Conservation (phyloP, 1,284 basidiomycete genomes). For the Heterobasidion parviporum region DNA sequence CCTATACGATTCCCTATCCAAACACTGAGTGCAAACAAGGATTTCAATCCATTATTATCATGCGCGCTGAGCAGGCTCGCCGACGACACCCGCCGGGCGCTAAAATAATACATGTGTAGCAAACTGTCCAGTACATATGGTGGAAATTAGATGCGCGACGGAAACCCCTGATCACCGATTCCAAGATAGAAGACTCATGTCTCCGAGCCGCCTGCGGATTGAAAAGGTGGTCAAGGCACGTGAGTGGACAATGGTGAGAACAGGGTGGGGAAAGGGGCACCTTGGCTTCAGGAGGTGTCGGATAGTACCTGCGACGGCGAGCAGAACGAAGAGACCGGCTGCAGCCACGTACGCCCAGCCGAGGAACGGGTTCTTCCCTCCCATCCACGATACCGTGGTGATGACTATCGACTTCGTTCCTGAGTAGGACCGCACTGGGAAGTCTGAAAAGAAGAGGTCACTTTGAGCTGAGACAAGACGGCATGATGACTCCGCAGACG, state of each 20-base stretch:
- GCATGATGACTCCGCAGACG: constrained; percentile 20
- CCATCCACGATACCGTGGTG: constrained; percentile 96
- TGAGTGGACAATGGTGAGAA: neutral
- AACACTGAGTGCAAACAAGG: too few relatives aligned
- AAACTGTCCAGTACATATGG: constrained; percentile 1
- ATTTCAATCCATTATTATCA: neutral
- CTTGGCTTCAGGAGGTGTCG: constrained; percentile 91
- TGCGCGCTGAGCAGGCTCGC: neutral
- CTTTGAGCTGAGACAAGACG: neutral
- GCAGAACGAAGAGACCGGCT: constrained; percentile 78
- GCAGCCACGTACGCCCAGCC: constrained; percentile 96
- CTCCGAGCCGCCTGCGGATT: constrained; percentile 57
- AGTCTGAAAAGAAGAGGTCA: constrained; percentile 49
- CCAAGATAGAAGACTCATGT: constrained; percentile 85
- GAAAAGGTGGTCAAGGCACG: neutral
- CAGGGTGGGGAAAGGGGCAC: constrained; percentile 33
- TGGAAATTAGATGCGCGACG: neutral
- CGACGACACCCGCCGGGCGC: neutral
- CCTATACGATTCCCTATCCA: too few relatives aligned
- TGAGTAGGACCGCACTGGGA: constrained; percentile 84
- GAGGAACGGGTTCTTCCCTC: constrained; percentile 95
- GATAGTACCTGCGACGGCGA: constrained; percentile 85
- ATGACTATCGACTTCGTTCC: constrained; percentile 97
- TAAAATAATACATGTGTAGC: constrained; percentile 2
- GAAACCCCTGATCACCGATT: constrained; percentile 36